Conservation (phyloP, 2,329 filamentous ascomycete genomes). For the Celoporthe dispersa region DNA sequence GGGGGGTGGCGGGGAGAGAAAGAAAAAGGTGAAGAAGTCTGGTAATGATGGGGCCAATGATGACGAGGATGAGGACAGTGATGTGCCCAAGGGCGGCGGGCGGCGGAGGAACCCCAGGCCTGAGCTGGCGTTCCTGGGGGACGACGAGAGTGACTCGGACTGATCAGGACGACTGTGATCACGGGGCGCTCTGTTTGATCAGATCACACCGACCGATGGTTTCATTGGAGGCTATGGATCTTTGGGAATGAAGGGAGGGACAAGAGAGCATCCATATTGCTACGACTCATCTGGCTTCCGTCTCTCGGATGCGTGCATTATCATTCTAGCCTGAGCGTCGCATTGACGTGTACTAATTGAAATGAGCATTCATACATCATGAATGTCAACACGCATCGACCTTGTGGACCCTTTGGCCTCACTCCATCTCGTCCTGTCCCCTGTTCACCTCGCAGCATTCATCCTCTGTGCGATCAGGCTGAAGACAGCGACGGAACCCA, state of each 20-base stretch:
- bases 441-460: slow-evolving; percentile 51
- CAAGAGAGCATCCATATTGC: not conserved
- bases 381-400: too few relatives aligned
- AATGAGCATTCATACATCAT: too few relatives aligned
- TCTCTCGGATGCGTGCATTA: not conserved
- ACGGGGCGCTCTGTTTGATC: not conserved
- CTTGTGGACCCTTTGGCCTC: not conserved
- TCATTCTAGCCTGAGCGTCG: not conserved
- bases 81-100: slow-evolving; percentile 47
- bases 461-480: slow-evolving; percentile 91
- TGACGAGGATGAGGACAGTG: slow-evolving; percentile 37
- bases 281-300: not conserved
- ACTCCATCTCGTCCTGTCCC: not conserved
- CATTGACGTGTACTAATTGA: not conserved
- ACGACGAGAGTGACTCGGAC: slow-evolving; percentile 71
- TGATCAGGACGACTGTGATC: slow-evolving; percentile 38
- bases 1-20: slow-evolving; percentile 33
- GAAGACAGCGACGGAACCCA: slow-evolving; percentile 94
- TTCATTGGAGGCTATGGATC: not conserved
- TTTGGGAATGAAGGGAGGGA: not conserved
- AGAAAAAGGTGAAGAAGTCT: slow-evolving; percentile 36
- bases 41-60: slow-evolving; percentile 36
- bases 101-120: slow-evolving; percentile 52
- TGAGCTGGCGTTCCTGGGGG: slow-evolving; percentile 68
- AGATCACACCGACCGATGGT: not conserved